Evolutionary conservation across 2,329 filamentous ascomycete species (phyloP).

Genomic region (Colletotrichum endophyticum): DNA sequence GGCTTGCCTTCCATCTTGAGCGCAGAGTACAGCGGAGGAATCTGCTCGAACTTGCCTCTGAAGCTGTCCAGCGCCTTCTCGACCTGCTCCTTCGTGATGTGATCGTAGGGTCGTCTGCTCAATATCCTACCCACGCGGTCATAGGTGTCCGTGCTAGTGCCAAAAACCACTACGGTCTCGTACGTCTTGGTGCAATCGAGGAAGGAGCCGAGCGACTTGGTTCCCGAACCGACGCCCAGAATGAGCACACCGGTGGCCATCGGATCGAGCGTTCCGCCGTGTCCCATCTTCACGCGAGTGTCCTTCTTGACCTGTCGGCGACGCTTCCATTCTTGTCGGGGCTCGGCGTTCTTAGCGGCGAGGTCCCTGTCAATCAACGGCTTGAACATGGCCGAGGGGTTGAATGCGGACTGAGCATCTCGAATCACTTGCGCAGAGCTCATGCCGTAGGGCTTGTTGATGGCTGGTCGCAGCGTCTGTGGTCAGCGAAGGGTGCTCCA

Average conservation of each 20-base stretch:
- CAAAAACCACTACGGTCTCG: conserved; percentile 88
- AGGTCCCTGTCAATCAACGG: conserved; percentile 75
- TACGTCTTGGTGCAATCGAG: conserved; percentile 92
- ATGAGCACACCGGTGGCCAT: conserved; percentile 93
- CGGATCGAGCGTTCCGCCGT: conserved; percentile 94
- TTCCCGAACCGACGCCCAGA: conserved; percentile 84
- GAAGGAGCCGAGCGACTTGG: conserved; percentile 81
- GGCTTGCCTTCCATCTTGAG: conserved; percentile 93
- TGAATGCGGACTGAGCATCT: conserved; percentile 84
- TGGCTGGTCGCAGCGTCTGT: conserved; percentile 57
- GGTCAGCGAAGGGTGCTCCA: background rate
- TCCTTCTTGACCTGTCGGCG: conserved; percentile 61
- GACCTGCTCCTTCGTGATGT: conserved; percentile 80
- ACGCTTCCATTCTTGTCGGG: conserved; percentile 63
- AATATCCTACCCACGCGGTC: conserved; percentile 86
- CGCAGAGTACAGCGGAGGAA: conserved; percentile 91
- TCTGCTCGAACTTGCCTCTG: conserved; percentile 84
- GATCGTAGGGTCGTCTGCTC: conserved; percentile 74
- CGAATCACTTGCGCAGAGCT: conserved; percentile 92
- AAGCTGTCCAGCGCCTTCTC: conserved; percentile 79
- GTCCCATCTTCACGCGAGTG: conserved; percentile 87
- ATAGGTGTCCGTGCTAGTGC: conserved; percentile 91
- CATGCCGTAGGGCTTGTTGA: conserved; percentile 89
- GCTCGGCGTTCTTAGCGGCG: conserved; percentile 59
- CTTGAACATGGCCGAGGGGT: conserved; percentile 78